phyloP scores from a whole-genome alignment of 2,329 filamentous ascomycete species.

The Colletotrichum scovillei region DNA sequence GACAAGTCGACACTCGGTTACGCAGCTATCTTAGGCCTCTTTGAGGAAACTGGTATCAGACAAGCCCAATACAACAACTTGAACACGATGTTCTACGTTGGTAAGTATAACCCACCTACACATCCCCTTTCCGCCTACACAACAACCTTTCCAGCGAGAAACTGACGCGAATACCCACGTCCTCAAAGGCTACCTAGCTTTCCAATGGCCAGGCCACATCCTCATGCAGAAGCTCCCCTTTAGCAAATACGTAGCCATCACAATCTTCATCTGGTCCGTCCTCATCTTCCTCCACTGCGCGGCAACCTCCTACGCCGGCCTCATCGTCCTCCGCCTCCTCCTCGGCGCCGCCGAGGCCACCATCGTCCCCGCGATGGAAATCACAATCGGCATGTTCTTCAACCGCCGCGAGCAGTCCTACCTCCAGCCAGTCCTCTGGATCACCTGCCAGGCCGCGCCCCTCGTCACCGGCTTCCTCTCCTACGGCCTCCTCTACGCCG shows the following conservation, averaged over 20 bases:
- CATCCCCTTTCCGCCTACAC: no score
- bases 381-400: conserved; percentile 54
- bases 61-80: conserved; percentile 53
- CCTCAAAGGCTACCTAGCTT: conserved; percentile 47
- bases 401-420: conserved; percentile 47
- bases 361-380: conserved; percentile 53
- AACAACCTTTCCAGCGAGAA: no score
- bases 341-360: conserved; percentile 49
- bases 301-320: conserved; percentile 47
- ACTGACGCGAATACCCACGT: no score
- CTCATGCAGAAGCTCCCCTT: conserved; percentile 52
- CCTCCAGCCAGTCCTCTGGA: conserved; percentile 49
- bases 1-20: conserved; percentile 55
- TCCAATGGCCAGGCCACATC: conserved; percentile 52
- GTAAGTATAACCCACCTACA: conserved; percentile 37
- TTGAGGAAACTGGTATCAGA: conserved; percentile 52
- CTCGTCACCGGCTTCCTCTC: conserved; percentile 52
- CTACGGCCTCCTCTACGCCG: conserved; percentile 52
- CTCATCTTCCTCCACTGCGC: conserved; percentile 52
- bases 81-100: conserved; percentile 54
- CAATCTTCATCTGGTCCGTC: conserved; percentile 48
- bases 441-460: conserved; percentile 46
- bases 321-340: conserved; percentile 49
- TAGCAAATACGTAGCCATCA: conserved; percentile 47
- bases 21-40: conserved; percentile 52